A percentile compares a stretch with the other conserved stretches of the same genome.
Evolutionary conservation across 1,284 basidiomycete genomes (phyloP).

Genomic region (Porphyrellus sp.): DNA sequence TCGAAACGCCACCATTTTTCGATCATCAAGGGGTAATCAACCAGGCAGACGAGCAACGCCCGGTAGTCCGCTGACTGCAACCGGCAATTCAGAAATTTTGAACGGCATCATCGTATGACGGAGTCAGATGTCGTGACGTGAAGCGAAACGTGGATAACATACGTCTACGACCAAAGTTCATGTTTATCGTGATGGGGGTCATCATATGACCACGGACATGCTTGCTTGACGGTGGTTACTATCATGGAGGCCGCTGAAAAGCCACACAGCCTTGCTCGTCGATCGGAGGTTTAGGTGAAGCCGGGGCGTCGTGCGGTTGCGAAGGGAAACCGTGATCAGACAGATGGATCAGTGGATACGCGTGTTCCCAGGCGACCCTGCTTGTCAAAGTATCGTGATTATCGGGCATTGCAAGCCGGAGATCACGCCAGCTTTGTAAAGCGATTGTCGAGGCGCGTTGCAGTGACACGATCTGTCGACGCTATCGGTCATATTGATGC

Average conservation of each 20-base stretch:
- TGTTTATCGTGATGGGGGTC: background rate
- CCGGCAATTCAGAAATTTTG: too few species aligned
- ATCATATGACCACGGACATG: background rate
- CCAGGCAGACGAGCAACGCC: too few species aligned
- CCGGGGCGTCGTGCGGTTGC: background rate
- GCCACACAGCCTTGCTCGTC: background rate
- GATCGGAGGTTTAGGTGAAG: background rate
- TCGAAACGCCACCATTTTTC: conserved; percentile 3
- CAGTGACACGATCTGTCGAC: conserved; percentile 13
- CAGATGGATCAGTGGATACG: background rate
- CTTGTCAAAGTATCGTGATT: background rate
- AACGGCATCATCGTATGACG: background rate
- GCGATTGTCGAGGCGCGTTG: background rate
- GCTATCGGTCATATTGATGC: conserved; percentile 9
- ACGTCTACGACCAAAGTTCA: background rate
- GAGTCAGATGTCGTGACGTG: background rate
- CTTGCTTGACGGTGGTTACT: background rate
- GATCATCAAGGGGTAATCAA: too few species aligned
- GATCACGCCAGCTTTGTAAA: background rate
- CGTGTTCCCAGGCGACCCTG: background rate
- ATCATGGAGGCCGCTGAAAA: background rate
- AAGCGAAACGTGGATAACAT: background rate
- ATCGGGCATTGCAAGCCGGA: background rate
- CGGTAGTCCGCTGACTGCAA: too few species aligned
- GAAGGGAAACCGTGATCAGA: background rate